Conservation (phyloP, 331 rosid species). For the Pyrus hybrid region DNA sequence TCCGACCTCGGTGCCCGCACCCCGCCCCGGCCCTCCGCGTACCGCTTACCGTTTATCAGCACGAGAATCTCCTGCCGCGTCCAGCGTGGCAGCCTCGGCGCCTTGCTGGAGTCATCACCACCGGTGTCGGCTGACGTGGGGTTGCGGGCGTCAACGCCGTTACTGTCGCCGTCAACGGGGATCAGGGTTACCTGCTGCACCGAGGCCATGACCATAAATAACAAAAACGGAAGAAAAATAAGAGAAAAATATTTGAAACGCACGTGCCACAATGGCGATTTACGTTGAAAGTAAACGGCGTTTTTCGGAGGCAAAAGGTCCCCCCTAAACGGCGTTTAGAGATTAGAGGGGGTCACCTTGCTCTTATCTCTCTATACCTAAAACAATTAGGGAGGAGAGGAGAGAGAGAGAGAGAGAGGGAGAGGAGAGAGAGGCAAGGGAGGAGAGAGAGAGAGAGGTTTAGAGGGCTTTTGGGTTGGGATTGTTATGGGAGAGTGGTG, state of each 20-base stretch:
- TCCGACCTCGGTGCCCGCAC: constrained; percentile 41
- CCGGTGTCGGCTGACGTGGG: constrained; percentile 42
- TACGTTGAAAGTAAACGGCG: constrained; percentile 40
- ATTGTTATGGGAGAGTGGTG: constrained; percentile 3
- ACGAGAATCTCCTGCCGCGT: constrained; percentile 92
- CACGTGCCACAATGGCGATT: constrained; percentile 44
- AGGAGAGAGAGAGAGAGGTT: not conserved
- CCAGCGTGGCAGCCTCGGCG: constrained; percentile 91
- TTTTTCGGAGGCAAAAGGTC: constrained; percentile 11
- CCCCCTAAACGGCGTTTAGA: constrained; percentile 58
- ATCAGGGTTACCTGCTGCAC: constrained; percentile 39
- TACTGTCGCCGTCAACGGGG: constrained; percentile 42
- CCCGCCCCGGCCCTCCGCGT: constrained; percentile 63
- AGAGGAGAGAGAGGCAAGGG: no score
- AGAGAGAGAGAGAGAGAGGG: not conserved
- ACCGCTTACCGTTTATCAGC: constrained; percentile 79
- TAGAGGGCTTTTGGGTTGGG: constrained; percentile 4
- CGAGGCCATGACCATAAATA: constrained; percentile 40
- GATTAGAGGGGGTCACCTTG: not conserved
- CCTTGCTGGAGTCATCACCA: constrained; percentile 53
- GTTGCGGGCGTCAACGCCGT: constrained; percentile 47
- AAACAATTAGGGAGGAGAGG: constrained; percentile 10
- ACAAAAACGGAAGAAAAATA: not conserved
- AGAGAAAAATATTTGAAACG: constrained; percentile 1
- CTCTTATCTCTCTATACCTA: not conserved